These are phyloP conservation scores for Antrodiella citrinella DNA, from an alignment of 768 basidiomycete species.

Conservation along the genomic window DNA sequence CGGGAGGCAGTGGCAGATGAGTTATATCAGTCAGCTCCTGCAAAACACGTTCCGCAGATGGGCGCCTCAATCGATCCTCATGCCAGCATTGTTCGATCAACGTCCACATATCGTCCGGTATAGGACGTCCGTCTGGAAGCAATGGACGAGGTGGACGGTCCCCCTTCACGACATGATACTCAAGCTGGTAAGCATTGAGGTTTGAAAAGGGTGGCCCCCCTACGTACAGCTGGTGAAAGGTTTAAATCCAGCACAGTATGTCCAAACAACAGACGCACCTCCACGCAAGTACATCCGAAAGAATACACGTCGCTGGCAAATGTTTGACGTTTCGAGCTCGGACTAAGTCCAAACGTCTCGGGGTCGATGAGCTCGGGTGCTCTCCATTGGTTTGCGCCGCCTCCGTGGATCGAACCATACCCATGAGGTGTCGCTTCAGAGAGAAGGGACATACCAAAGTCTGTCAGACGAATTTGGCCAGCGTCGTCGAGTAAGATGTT, in stretches of 20 bases:
- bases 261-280: neutral
- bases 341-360: neutral
- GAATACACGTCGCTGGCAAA: conserved; percentile 1
- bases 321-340: neutral
- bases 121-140: neutral
- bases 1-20: too few relatives aligned
- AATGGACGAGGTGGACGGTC: neutral
- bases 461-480: conserved; percentile 5
- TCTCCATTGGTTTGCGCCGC: neutral
- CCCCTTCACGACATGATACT: neutral
- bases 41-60: neutral
- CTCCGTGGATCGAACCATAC: neutral
- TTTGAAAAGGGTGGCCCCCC: neutral
- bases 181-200: neutral
- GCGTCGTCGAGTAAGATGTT: conserved; percentile 9
- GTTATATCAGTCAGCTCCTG: too few relatives aligned
- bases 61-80: neutral
- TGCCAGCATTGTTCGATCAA: neutral
- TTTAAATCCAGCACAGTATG: neutral
- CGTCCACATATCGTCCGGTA: neutral
- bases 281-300: neutral
- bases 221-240: neutral
- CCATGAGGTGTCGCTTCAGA: neutral
- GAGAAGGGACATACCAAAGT: conserved; percentile 8
- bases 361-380: conserved; percentile 7